A percentile compares a stretch with the other conserved stretches of the same genome.
phyloP scores from a whole-genome alignment of 2,329 filamentous ascomycete genomes.

The Colletotrichum limetticola region DNA sequence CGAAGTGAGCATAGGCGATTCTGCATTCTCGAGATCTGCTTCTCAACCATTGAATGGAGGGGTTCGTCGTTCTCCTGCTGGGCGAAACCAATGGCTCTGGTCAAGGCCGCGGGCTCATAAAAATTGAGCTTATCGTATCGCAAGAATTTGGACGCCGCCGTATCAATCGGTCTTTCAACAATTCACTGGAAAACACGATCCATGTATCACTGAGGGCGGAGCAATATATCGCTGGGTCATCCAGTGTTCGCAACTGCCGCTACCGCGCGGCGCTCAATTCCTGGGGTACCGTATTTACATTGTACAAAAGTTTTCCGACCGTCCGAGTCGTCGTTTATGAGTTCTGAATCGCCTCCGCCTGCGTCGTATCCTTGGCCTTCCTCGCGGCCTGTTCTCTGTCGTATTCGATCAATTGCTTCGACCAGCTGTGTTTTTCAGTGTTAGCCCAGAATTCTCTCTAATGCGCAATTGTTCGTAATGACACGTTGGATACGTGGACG shows the following conservation, averaged over 20 bases:
- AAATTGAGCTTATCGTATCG: background rate
- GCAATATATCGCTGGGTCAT: background rate
- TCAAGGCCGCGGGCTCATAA: background rate
- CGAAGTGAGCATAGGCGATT: background rate
- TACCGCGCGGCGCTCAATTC: slow-evolving; percentile 30
- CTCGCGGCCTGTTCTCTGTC: slow-evolving; percentile 53
- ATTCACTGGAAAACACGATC: background rate
- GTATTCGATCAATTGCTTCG: slow-evolving; percentile 57
- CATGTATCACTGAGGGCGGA: background rate
- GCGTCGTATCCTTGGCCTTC: slow-evolving; percentile 44
- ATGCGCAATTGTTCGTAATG: background rate
- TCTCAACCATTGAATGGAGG: background rate
- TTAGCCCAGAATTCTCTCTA: background rate
- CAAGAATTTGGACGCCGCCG: background rate
- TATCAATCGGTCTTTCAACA: background rate
- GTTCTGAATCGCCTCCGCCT: slow-evolving; percentile 33
- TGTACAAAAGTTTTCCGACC: slow-evolving; percentile 24
- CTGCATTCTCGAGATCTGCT: background rate
- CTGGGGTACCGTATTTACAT: slow-evolving; percentile 32
- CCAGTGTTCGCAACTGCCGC: slow-evolving; percentile 24
- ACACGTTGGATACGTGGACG: slow-evolving; percentile 46
- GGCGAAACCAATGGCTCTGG: background rate
- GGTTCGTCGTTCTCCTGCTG: background rate
- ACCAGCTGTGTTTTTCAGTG: slow-evolving; percentile 51
- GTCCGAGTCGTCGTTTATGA: slow-evolving; percentile 19